Percentiles rank a stretch among this genome's conserved stretches.
These are phyloP conservation scores for Serendipita sp. DNA, from an alignment of 1,284 basidiomycete genomes.

Conservation along the genomic window DNA sequence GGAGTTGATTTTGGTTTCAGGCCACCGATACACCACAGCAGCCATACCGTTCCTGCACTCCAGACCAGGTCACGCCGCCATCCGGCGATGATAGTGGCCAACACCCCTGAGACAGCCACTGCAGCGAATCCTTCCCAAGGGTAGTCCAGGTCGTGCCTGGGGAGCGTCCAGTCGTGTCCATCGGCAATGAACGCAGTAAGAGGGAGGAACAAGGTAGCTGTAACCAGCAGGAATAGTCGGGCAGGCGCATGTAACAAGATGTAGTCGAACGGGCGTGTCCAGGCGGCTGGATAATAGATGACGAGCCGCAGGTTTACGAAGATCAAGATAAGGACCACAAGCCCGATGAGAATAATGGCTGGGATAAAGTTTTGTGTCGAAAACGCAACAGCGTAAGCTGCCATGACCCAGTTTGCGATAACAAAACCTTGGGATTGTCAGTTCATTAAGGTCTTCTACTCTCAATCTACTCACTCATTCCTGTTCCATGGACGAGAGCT, in stretches of 20 bases:
- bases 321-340: conserved; percentile 42
- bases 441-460: conserved; percentile 48
- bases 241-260: conserved; percentile 61
- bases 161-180: conserved; percentile 30
- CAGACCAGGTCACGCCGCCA: conserved; percentile 49
- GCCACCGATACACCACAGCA: conserved; percentile 17
- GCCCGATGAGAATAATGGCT: conserved; percentile 45
- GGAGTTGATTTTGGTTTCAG: conserved; percentile 6
- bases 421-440: conserved; percentile 65
- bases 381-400: conserved; percentile 71
- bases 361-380: conserved; percentile 46
- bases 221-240: conserved; percentile 52
- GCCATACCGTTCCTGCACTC: conserved; percentile 57
- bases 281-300: conserved; percentile 46
- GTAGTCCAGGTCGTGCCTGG: conserved; percentile 34
- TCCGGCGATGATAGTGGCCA: conserved; percentile 34
- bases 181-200: conserved; percentile 34
- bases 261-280: conserved; percentile 42
- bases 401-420: conserved; percentile 70
- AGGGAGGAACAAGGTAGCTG: conserved; percentile 32
- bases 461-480: not conserved
- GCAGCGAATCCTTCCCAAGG: conserved; percentile 49
- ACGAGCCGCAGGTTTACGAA: conserved; percentile 56
- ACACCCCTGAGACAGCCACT: conserved; percentile 41
- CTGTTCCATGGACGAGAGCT: not conserved